Base-by-base conservation (phyloP, 345 rosid genomes). In the Moricandia moricandioides region DNA sequence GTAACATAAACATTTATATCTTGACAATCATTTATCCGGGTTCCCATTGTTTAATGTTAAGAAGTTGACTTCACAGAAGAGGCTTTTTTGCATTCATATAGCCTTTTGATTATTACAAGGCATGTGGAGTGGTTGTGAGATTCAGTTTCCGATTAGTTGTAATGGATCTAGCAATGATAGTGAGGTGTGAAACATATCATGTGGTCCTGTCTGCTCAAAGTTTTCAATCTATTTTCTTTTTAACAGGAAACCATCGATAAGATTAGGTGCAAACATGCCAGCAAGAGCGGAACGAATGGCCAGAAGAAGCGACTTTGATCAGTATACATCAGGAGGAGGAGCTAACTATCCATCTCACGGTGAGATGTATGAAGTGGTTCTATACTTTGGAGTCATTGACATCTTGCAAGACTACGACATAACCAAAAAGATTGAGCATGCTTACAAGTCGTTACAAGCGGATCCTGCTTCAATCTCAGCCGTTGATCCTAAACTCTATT, bases 251-350 rank as follows among this genome's bases (percentile, higher is more conserved):
- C 89, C 96, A 17, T 73, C 88, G 77, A 92, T 95, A 37, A 85
- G 97, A 72, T 74, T 95, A 67, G 99, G 99, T 35, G 97, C 96
- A 17, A 95, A 95, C 82, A 92, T 90, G 97, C 99, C 99, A 8
- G 99, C 97, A 52, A 85, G 91, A 82, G 99, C 92, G 6, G 97
- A 92, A 78, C 45, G 82, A 63, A 87, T 88, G 88, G 84, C 83
- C 3, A 77, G 97, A 43, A 85, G 88, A 79, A 95, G 97, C 12
- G 97, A 92, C 45, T 90, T 88, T 63, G 99, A 90, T 81, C 99
- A 87, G 80, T 91, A 90, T 71, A 73, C 87, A 13, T 81, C 85
- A 56, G 92, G 92, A 64, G 92, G 92, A 61, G 92, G 93, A 70
- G 82, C 81, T 7, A 79, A 69, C 62, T 86, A 85, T 52, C 31